These are phyloP conservation scores for Neurospora discreta DNA, from an alignment of 495 filamentous ascomycete species.

Conservation along the genomic window DNA sequence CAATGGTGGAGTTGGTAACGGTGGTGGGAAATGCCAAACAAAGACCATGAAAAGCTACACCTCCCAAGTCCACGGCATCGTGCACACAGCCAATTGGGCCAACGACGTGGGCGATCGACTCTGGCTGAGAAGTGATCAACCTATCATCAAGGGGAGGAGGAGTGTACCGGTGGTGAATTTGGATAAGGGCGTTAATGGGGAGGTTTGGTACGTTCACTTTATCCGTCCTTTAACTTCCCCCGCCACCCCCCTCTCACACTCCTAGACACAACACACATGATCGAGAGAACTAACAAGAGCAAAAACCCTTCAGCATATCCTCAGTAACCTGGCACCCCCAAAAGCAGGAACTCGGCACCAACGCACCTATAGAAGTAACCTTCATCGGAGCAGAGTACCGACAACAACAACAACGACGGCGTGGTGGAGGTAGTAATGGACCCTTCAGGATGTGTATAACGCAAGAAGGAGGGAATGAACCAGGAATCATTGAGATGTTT, in stretches of 20 bases:
- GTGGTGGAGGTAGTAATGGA: neutral
- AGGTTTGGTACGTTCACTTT: constrained; percentile 3
- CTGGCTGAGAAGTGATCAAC: constrained; percentile 11
- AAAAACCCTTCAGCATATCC: neutral
- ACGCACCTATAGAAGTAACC: neutral
- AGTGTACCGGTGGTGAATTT: constrained; percentile 8
- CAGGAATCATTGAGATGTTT: neutral
- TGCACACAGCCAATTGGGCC: neutral
- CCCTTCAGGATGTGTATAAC: neutral
- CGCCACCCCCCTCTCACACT: too few relatives aligned
- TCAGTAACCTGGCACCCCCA: neutral
- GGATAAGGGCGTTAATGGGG: neutral
- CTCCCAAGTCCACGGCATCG: constrained; percentile 4
- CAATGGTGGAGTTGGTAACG: too few relatives aligned
- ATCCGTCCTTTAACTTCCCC: too few relatives aligned
- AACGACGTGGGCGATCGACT: constrained; percentile 5
- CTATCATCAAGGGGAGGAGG: neutral
- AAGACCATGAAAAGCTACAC: constrained; percentile 4
- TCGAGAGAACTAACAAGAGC: too few relatives aligned
- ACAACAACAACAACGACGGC: neutral
- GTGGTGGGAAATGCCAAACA: too few relatives aligned
- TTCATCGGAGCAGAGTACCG: neutral
- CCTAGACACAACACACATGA: too few relatives aligned
- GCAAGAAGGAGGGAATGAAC: neutral
- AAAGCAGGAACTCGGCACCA: neutral